These are phyloP conservation scores for Gliomastix tumulicola DNA, from an alignment of 2,329 filamentous ascomycete species.

Conservation along the genomic window DNA sequence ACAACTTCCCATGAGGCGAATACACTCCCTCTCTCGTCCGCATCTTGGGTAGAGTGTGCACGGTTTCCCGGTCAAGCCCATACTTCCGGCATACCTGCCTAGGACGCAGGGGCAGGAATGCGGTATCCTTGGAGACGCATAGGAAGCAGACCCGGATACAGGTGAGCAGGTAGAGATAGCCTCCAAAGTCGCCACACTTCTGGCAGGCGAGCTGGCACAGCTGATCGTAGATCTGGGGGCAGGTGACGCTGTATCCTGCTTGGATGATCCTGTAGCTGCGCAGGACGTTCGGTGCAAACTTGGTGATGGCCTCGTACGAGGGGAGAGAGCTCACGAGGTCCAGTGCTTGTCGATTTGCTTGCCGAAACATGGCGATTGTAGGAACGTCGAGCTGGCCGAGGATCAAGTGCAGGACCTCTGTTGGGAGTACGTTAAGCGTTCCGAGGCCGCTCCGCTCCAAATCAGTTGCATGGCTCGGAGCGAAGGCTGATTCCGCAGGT, in stretches of 20 bases:
- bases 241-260: slow-evolving; percentile 16
- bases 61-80: neutral
- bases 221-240: slow-evolving; percentile 19
- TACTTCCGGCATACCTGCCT: neutral
- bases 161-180: slow-evolving; percentile 28
- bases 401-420: slow-evolving; percentile 4
- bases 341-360: slow-evolving; percentile 22
- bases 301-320: slow-evolving; percentile 20
- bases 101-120: slow-evolving; percentile 20
- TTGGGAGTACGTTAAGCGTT: neutral
- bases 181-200: slow-evolving; percentile 25
- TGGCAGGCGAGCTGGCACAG: slow-evolving; percentile 21
- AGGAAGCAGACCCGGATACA: slow-evolving; percentile 29
- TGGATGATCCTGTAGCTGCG: slow-evolving; percentile 23
- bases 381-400: slow-evolving; percentile 20
- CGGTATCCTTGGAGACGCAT: slow-evolving; percentile 18
- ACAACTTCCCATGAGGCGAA: neutral
- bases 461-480: too few relatives aligned
- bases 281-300: slow-evolving; percentile 18
- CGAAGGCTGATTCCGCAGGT: too few relatives aligned
- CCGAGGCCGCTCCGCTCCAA: too few relatives aligned
- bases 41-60: neutral
- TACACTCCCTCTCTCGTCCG: neutral
- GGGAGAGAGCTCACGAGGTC: slow-evolving; percentile 22
- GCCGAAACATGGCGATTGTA: slow-evolving; percentile 22